A percentile compares a stretch with the other conserved stretches of the same genome.
phyloP scores from a whole-genome alignment of 1,139 yeast species.

The Candida dubliniensis region DNA sequence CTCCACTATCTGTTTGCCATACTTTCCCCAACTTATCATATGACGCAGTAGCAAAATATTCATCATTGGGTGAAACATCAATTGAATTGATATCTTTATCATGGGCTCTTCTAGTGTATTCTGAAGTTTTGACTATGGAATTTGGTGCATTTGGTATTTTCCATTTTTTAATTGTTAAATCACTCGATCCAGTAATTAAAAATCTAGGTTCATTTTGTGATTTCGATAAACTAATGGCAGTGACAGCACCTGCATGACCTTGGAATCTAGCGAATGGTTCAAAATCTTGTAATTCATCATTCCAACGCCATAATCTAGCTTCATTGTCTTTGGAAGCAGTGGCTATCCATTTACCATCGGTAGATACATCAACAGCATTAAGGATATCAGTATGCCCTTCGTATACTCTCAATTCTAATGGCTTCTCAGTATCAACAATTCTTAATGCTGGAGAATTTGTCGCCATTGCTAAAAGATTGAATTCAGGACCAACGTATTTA shows the following conservation, averaged over 20 bases:
- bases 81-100: slow-evolving; percentile 92
- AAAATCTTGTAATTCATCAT: slow-evolving; percentile 43
- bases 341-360: slow-evolving; percentile 84
- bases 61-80: slow-evolving; percentile 87
- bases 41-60: slow-evolving; percentile 88
- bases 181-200: slow-evolving; percentile 82
- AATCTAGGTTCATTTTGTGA: slow-evolving; percentile 65
- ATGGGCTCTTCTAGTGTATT: slow-evolving; percentile 92
- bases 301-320: slow-evolving; percentile 78
- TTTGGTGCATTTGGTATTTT: slow-evolving; percentile 48
- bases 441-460: slow-evolving; percentile 93
- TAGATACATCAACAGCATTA: slow-evolving; percentile 73
- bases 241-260: slow-evolving; percentile 88
- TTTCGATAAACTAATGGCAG: slow-evolving; percentile 77
- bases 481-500: slow-evolving; percentile 67
- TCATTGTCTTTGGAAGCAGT: slow-evolving; percentile 92
- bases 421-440: slow-evolving; percentile 56
- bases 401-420: slow-evolving; percentile 62
- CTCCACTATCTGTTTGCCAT: slow-evolving; percentile 84
- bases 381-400: slow-evolving; percentile 87
- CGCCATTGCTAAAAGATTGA: slow-evolving; percentile 69
- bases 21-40: slow-evolving; percentile 89
- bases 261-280: slow-evolving; percentile 59
- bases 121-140: slow-evolving; percentile 52
- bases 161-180: slow-evolving; percentile 92